These are phyloP conservation scores for Diaporthe vaccinii DNA, from an alignment of 2,329 filamentous ascomycete genomes.

Conservation along the genomic window DNA sequence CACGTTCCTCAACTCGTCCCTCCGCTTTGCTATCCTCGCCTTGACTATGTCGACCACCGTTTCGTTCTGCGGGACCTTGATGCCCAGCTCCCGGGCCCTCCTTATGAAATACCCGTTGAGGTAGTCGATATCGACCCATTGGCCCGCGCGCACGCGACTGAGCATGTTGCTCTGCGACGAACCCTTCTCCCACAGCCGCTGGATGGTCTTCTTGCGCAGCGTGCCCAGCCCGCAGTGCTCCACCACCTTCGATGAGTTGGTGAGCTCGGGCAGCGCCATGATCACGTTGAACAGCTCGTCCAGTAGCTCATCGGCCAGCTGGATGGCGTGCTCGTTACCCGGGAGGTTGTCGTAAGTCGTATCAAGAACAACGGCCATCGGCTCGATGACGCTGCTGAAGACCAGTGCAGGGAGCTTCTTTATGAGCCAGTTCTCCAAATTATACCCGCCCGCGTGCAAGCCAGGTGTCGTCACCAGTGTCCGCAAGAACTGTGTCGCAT, in stretches of 20 bases:
- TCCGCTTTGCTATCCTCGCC: constrained; percentile 59
- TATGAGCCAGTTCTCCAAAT: constrained; percentile 73
- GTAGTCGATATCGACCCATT: constrained; percentile 82
- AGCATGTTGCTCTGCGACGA: constrained; percentile 74
- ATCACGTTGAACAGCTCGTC: constrained; percentile 82
- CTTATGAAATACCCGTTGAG: constrained; percentile 90
- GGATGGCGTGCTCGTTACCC: constrained; percentile 74
- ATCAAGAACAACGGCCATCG: constrained; percentile 84
- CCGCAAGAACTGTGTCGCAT: constrained; percentile 69
- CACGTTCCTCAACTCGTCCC: constrained; percentile 34
- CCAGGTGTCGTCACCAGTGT: constrained; percentile 73
- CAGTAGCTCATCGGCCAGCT: constrained; percentile 78
- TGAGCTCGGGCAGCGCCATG: constrained; percentile 79
- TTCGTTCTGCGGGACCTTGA: constrained; percentile 80
- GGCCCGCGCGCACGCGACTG: constrained; percentile 71
- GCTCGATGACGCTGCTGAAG: constrained; percentile 82
- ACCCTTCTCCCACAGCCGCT: constrained; percentile 69
- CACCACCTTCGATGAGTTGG: constrained; percentile 69
- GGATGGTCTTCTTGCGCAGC: constrained; percentile 72
- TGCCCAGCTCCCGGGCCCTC: constrained; percentile 78
- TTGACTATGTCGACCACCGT: constrained; percentile 80
- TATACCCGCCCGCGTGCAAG: constrained; percentile 71
- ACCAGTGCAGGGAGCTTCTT: constrained; percentile 85
- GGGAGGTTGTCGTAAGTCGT: constrained; percentile 79
- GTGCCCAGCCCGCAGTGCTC: constrained; percentile 69